A percentile compares a stretch with the other conserved stretches of the same genome.
These are phyloP conservation scores for Fusarium proliferatum DNA, from an alignment of 2,329 filamentous ascomycete species.

Conservation along the genomic window DNA sequence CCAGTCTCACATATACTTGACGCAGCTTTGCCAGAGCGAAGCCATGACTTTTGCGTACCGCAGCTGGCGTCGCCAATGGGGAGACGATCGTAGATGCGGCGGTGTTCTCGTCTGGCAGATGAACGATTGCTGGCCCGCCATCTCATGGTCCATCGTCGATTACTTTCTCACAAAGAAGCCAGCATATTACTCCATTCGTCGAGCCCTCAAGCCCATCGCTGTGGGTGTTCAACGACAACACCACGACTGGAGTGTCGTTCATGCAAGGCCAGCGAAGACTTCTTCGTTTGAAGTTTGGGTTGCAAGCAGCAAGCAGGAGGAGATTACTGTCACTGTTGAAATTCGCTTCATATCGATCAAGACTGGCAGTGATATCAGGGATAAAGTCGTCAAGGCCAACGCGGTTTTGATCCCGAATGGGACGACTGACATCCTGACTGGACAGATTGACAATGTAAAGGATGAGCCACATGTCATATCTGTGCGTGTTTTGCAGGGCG, in stretches of 20 bases:
- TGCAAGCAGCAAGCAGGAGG: neutral
- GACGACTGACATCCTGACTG: neutral
- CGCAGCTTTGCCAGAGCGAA: constrained; percentile 4
- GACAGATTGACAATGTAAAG: neutral
- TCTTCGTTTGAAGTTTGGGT: neutral
- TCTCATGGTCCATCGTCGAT: constrained; percentile 5
- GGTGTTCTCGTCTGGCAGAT: constrained; percentile 5
- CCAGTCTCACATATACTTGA: neutral
- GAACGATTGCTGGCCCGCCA: constrained; percentile 3
- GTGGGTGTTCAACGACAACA: neutral
- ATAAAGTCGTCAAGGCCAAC: neutral
- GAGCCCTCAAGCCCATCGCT: neutral
- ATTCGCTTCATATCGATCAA: neutral
- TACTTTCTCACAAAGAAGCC: constrained; percentile 2
- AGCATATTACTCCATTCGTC: neutral
- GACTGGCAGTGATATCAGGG: neutral
- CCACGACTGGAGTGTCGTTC: constrained; percentile 8
- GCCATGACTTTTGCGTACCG: constrained; percentile 2
- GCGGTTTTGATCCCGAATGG: neutral
- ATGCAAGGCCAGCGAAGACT: neutral
- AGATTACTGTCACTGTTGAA: neutral
- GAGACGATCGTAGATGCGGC: neutral
- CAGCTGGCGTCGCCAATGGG: constrained; percentile 5
- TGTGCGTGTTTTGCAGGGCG: neutral
- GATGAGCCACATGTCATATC: neutral